These are phyloP conservation scores for Trichoderma sp. DNA, from an alignment of 2,329 filamentous ascomycete species.

Conservation along the genomic window DNA sequence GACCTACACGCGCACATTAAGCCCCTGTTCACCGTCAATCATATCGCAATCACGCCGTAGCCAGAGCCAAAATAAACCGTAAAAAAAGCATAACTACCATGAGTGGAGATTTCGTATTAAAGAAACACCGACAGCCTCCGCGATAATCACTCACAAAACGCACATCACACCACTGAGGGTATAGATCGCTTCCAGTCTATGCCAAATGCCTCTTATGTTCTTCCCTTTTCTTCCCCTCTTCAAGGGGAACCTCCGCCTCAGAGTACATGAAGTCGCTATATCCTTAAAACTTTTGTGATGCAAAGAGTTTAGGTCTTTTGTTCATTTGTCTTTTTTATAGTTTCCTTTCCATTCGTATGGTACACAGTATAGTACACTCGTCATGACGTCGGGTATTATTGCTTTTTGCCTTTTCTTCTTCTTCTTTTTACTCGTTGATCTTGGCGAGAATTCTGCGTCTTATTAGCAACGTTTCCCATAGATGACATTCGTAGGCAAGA, in stretches of 20 bases:
- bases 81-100: not conserved
- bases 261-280: not conserved
- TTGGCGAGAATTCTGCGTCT: constrained; percentile 82
- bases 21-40: not conserved
- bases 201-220: not conserved
- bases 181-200: not conserved
- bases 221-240: not conserved
- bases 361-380: constrained; percentile 38
- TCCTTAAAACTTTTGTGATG: not conserved
- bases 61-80: not conserved
- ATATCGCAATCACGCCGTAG: not conserved
- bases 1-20: not conserved
- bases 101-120: constrained; percentile 30
- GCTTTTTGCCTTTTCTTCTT: constrained; percentile 16
- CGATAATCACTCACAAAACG: constrained; percentile 17
- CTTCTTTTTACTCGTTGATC: constrained; percentile 89
- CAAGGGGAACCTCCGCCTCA: not conserved
- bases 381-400: constrained; percentile 19
- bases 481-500: constrained; percentile 28
- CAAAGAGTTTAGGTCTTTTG: not conserved
- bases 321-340: not conserved
- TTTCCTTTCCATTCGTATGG: constrained; percentile 27
- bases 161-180: not conserved
- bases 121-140: constrained; percentile 15
- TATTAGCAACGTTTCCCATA: constrained; percentile 19